phyloP scores from a whole-genome alignment of 352 stramenopile genomes.

The Phytopythium helicoides region DNA sequence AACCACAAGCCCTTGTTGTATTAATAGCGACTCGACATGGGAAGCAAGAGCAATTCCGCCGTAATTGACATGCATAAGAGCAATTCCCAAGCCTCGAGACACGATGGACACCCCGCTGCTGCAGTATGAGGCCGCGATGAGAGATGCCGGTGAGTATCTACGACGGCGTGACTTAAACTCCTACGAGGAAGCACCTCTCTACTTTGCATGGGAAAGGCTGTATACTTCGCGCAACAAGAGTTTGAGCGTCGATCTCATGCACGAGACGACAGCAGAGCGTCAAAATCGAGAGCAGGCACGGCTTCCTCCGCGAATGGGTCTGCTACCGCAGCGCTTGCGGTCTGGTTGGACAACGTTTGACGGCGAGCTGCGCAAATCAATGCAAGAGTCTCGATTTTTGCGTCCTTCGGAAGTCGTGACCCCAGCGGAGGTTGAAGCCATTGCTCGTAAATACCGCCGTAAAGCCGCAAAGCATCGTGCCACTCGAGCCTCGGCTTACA shows the following conservation, averaged over 20 bases:
- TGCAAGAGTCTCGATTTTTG: conserved; percentile 29
- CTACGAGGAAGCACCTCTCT: conserved; percentile 46
- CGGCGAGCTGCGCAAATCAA: conserved; percentile 21
- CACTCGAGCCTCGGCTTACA: background rate
- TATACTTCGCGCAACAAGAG: conserved; percentile 44
- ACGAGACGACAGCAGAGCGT: conserved; percentile 27
- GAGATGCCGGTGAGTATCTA: conserved; percentile 24
- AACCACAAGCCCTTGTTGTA: too few species aligned
- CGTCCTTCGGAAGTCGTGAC: conserved; percentile 16
- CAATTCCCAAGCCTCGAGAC: background rate
- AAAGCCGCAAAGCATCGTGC: conserved; percentile 24
- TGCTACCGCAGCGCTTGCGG: conserved; percentile 13
- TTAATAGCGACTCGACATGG: too few species aligned
- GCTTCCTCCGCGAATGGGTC: conserved; percentile 26
- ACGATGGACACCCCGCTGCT: background rate
- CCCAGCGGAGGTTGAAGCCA: conserved; percentile 25
- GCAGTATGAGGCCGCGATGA: conserved; percentile 36
- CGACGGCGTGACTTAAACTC: conserved; percentile 40
- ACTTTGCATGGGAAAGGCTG: conserved; percentile 54
- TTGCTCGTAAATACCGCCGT: conserved; percentile 30
- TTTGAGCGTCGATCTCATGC: conserved; percentile 41
- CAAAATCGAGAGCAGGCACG: conserved; percentile 28
- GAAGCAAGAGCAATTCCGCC: background rate
- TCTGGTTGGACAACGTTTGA: conserved; percentile 20
- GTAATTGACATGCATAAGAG: background rate